Evolutionary conservation across 2,329 filamentous ascomycete species (phyloP), one percentile per base, ranked within the genome.

Genomic region (Calonectria hawksworthii): DNA sequence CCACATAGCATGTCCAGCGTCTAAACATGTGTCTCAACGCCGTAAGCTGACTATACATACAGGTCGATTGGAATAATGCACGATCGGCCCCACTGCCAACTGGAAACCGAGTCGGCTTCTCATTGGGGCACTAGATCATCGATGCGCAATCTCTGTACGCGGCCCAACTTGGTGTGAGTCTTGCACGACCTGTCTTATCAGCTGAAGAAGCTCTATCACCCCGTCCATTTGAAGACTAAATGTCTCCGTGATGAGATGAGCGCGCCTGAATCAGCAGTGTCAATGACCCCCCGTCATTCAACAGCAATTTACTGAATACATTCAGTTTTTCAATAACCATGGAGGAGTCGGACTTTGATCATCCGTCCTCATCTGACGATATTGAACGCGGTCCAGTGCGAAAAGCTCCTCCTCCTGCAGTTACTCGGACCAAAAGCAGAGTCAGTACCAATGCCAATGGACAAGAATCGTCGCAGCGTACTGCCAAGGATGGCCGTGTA

Each of bases 401-500:
- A 54, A 51, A 36, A 26, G 54, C 34, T 14, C 70, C 70, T 10
- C 70, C 72, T 2, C 76, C 77, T 1, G 52, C 72, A 8, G 76
- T 76, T 8, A 70, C 75, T 51, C 54, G 72, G 51, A 74, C 75
- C 44, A 75, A 78, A 71, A 76, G 69, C 38, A 75, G 77, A 41
- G 77, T 77, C 7, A 47, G 73, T 34, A 67, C 78, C 21, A 28
- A 54, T 0, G 56, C 76, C 32, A 72, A 76, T 0, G 52, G 69
- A 10, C 52, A 68, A 13, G 50, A 44, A 16, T 68, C 76, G 3
- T 72, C 72, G 36, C 66, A 78, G 0, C 76, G 41, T 11, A 70
- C 77, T 69, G 77, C 75, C 23, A 34, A 76, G 21, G 77, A 79
- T 72, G 74, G 77, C 34, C 72, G 76, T 66, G 74, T 77, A 28